Percentiles rank a stretch among this genome's conserved stretches.
phyloP scores from a whole-genome alignment of 2,329 filamentous ascomycete species.

The Orbilia oligospora region DNA sequence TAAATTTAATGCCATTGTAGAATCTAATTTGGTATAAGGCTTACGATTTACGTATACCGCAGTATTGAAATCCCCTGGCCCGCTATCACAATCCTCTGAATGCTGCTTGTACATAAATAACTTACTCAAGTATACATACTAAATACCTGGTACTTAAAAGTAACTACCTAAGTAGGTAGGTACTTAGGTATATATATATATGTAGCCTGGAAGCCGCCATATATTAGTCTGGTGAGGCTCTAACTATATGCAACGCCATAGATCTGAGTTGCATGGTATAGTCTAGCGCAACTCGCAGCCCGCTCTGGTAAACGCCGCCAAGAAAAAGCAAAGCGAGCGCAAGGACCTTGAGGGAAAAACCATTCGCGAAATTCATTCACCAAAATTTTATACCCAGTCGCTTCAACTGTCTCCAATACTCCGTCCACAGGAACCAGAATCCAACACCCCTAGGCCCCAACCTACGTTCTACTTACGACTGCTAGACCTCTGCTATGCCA shows the following conservation, averaged over 20 bases:
- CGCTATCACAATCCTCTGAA: too few species aligned
- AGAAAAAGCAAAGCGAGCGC: constrained; percentile 14
- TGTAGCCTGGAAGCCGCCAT: too few species aligned
- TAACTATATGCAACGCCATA: too few species aligned
- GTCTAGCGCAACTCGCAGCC: too few species aligned
- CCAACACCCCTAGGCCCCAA: not conserved
- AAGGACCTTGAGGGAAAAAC: constrained; percentile 5
- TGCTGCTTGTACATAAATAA: too few species aligned
- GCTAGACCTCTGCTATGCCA: constrained; percentile 69
- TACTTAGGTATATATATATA: too few species aligned
- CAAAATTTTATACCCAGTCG: constrained; percentile 6
- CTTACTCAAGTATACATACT: too few species aligned
- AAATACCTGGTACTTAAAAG: too few species aligned
- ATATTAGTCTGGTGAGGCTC: too few species aligned
- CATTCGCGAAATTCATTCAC: constrained; percentile 9
- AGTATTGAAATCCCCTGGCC: too few species aligned
- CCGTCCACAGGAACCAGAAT: not conserved
- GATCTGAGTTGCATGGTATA: too few species aligned
- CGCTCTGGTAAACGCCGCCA: not conserved
- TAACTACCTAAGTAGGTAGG: too few species aligned
- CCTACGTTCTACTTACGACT: not conserved
- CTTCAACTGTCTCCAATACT: not conserved
- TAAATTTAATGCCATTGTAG: not conserved
- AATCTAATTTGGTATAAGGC: not conserved
- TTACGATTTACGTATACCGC: not conserved